phyloP scores from a whole-genome alignment of 805 yeast species.

The Ogataea parapolymorpha region DNA sequence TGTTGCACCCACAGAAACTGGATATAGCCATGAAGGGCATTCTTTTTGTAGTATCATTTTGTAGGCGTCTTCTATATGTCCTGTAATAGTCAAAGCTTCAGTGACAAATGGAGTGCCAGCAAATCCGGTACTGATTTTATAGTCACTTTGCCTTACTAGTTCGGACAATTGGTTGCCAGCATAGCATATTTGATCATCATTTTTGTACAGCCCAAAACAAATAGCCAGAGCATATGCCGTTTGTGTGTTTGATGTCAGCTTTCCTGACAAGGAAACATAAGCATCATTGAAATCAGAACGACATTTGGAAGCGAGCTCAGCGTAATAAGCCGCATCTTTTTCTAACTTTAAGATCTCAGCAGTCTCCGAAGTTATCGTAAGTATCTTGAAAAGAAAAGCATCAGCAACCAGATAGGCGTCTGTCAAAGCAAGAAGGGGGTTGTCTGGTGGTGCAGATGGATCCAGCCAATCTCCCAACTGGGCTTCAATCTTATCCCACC shows the following conservation, averaged over 20 bases:
- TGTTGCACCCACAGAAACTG: conserved; percentile 30
- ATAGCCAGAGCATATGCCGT: conserved; percentile 26
- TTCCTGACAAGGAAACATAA: conserved; percentile 19
- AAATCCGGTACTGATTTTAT: conserved; percentile 27
- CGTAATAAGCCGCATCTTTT: conserved; percentile 12
- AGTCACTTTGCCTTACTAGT: conserved; percentile 6
- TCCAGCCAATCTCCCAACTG: conserved; percentile 33
- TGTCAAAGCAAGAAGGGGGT: conserved; percentile 23
- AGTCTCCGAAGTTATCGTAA: conserved; percentile 11
- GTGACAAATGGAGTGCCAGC: conserved; percentile 29
- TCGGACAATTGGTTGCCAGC: conserved; percentile 21
- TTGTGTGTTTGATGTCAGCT: conserved; percentile 22
- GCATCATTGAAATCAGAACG: conserved; percentile 18
- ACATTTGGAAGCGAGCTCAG: conserved; percentile 9
- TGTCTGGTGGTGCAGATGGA: conserved; percentile 28
- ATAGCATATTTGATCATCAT: conserved; percentile 10
- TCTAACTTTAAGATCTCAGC: conserved; percentile 12
- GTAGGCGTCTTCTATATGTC: conserved; percentile 23
- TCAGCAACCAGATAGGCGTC: conserved; percentile 24
- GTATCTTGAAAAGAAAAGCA: conserved; percentile 21
- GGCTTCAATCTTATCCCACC: conserved; percentile 16
- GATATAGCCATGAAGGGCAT: conserved; percentile 29
- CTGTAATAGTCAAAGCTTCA: conserved; percentile 20
- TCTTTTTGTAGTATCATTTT: conserved; percentile 20
- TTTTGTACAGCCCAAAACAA: conserved; percentile 16